Percentiles rank a stretch among this genome's conserved stretches.
Conservation (phyloP, 1,284 basidiomycete species). For the Pterula multifida region DNA sequence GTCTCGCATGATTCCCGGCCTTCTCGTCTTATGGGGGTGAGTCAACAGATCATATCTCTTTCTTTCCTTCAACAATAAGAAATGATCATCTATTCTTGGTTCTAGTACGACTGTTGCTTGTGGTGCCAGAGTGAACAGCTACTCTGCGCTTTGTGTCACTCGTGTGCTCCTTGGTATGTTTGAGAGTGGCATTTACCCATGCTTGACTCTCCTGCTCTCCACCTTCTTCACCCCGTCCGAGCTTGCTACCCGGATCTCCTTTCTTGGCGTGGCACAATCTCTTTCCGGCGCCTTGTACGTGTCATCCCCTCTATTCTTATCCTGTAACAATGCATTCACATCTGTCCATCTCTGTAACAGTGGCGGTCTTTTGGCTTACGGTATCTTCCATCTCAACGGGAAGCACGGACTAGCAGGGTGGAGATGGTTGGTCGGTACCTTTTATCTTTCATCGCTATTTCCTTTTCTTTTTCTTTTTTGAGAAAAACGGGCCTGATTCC, state of each 20-base stretch:
- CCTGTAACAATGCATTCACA: conserved; percentile 40
- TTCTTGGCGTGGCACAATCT: not conserved
- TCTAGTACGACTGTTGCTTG: not conserved
- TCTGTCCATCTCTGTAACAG: not conserved
- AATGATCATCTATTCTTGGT: not conserved
- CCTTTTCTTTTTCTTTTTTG: not conserved
- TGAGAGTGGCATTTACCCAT: not conserved
- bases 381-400: conserved; percentile 48
- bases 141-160: not conserved
- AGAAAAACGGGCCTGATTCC: not conserved
- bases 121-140: not conserved
- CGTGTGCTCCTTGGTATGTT: not conserved
- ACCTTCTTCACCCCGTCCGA: not conserved
- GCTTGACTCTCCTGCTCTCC: not conserved
- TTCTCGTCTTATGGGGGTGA: not conserved
- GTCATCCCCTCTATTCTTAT: conserved; percentile 52
- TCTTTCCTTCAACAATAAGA: too few species aligned
- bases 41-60: not conserved
- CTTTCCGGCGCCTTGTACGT: conserved; percentile 1
- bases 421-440: not conserved
- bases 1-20: conserved; percentile 1
- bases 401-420: conserved; percentile 20
- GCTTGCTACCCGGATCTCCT: not conserved
- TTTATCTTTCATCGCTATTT: not conserved
- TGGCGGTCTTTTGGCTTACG: conserved; percentile 49